phyloP scores from a whole-genome alignment of 2,329 filamentous ascomycete genomes.

The Stachybotrys chlorohalonatus region DNA sequence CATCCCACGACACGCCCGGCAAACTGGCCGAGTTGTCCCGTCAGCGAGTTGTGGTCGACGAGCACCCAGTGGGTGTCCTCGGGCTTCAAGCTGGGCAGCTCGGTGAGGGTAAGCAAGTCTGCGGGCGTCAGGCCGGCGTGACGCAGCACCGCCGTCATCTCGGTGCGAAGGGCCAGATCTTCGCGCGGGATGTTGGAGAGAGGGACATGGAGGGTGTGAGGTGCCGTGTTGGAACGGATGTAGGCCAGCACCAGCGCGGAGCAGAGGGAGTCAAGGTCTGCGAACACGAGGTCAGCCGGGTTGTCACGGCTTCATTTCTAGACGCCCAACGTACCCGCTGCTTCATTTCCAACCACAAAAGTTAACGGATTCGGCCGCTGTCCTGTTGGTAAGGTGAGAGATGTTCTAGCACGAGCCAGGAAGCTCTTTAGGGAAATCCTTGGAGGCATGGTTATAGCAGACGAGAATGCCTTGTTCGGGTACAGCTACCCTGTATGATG shows the following conservation, averaged over 20 bases:
- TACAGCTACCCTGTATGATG: not conserved
- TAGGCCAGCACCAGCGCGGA: constrained; percentile 68
- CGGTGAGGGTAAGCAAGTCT: constrained; percentile 55
- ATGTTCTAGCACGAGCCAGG: constrained; percentile 38
- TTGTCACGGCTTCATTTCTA: not conserved
- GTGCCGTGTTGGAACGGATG: constrained; percentile 51
- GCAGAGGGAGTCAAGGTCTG: constrained; percentile 75
- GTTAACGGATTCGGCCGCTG: constrained; percentile 41
- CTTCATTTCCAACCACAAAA: constrained; percentile 60
- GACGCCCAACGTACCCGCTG: constrained; percentile 40
- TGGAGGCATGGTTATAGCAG: constrained; percentile 14
- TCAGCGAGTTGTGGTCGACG: constrained; percentile 71
- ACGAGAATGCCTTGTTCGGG: not conserved
- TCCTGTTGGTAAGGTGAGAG: constrained; percentile 32
- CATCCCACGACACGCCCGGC: constrained; percentile 48
- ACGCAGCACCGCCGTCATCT: constrained; percentile 57
- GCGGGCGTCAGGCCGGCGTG: constrained; percentile 47
- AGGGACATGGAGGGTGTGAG: constrained; percentile 55
- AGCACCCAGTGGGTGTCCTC: constrained; percentile 60
- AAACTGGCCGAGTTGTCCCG: constrained; percentile 50
- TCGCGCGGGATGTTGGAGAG: constrained; percentile 60
- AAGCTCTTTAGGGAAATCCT: constrained; percentile 38
- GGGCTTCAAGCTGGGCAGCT: constrained; percentile 38
- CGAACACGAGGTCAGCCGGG: not conserved
- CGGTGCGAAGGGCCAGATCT: constrained; percentile 64